Evolutionary conservation across 2,329 filamentous ascomycete species (phyloP).

Genomic region (Penicillium sp.): DNA sequence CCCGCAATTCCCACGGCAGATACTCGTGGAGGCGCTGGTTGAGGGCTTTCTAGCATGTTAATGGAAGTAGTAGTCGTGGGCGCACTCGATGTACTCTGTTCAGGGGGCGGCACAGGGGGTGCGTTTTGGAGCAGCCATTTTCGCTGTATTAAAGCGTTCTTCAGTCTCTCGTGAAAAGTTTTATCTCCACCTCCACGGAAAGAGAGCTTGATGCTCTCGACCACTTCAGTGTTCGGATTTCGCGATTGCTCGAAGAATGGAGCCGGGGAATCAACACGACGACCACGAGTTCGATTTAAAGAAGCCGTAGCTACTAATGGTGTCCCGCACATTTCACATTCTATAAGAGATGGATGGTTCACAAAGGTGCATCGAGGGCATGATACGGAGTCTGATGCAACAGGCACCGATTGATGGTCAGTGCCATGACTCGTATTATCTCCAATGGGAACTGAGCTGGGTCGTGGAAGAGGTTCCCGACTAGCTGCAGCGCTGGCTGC

Average conservation of each 20-base stretch:
- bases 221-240: conserved; percentile 57
- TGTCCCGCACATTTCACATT: conserved; percentile 89
- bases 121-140: conserved; percentile 94
- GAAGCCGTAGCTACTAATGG: conserved; percentile 61
- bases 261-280: conserved; percentile 73
- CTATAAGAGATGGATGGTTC: conserved; percentile 82
- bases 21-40: conserved; percentile 29
- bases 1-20: conserved; percentile 87
- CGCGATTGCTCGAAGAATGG: conserved; percentile 58
- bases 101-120: conserved; percentile 75
- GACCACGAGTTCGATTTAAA: conserved; percentile 30
- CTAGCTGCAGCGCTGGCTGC: conserved; percentile 65
- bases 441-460: conserved; percentile 1
- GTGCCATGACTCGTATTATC: neutral
- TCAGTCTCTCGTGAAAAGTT: conserved; percentile 85
- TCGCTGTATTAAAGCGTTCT: conserved; percentile 81
- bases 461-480: conserved; percentile 25
- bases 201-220: conserved; percentile 83
- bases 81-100: conserved; percentile 32
- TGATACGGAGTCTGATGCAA: conserved; percentile 27
- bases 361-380: conserved; percentile 92
- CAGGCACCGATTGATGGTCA: neutral
- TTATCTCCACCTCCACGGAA: conserved; percentile 88
- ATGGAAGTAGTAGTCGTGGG: conserved; percentile 19
- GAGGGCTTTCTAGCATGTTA: conserved; percentile 19